phyloP scores from a whole-genome alignment of 768 basidiomycete genomes.

The Phanerodontia chrysosporium region DNA sequence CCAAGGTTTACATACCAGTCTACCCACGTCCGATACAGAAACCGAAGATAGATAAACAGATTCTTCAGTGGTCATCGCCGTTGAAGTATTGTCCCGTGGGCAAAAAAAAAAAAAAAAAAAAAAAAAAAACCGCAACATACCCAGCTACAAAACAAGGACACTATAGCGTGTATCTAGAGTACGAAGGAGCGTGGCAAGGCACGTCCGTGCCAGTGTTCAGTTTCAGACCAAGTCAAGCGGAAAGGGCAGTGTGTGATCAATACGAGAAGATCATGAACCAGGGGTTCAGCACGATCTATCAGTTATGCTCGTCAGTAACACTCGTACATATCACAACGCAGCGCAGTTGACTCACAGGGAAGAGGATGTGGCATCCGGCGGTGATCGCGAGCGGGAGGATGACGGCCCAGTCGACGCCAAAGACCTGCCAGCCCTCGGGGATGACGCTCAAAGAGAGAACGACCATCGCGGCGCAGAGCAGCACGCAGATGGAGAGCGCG shows the following conservation, averaged over 20 bases:
- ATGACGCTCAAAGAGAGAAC: constrained; percentile 53
- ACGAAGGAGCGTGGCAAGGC: too few relatives aligned
- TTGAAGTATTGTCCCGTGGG: too few relatives aligned
- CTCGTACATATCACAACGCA: neutral
- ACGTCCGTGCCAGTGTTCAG: neutral
- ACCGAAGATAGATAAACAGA: too few relatives aligned
- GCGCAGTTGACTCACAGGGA: constrained; percentile 53
- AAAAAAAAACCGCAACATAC: too few relatives aligned
- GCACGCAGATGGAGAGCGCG: constrained; percentile 51
- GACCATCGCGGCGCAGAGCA: constrained; percentile 48
- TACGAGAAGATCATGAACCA: constrained; percentile 85
- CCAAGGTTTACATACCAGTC: too few relatives aligned
- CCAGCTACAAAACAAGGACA: too few relatives aligned
- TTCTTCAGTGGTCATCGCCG: too few relatives aligned
- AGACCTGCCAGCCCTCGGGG: constrained; percentile 62
- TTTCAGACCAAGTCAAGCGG: neutral
- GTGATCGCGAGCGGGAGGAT: constrained; percentile 72
- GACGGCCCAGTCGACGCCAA: constrained; percentile 64
- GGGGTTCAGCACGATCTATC: constrained; percentile 77
- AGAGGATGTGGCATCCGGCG: constrained; percentile 62
- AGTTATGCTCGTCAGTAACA: neutral
- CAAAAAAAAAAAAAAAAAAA: too few relatives aligned
- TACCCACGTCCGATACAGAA: too few relatives aligned
- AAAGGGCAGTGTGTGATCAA: constrained; percentile 16
- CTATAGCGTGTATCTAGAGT: too few relatives aligned